phyloP scores from a whole-genome alignment of 129 eudicot genomes.

The Ambrosia artemisiifolia region DNA sequence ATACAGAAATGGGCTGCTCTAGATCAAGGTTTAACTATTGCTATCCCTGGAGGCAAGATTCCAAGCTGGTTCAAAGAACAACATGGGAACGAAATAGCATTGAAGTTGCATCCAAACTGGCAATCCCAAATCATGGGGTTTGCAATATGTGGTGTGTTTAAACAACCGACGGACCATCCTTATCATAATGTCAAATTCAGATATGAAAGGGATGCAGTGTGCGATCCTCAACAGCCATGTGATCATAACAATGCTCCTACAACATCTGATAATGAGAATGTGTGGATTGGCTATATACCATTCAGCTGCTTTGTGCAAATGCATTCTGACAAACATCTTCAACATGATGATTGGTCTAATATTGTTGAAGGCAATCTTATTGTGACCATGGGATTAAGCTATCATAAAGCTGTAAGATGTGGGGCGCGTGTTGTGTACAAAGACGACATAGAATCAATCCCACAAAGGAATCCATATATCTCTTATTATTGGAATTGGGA shows the following conservation, averaged over 20 bases:
- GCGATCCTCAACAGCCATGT: neutral
- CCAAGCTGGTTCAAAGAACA: conserved; percentile 16
- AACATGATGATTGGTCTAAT: neutral
- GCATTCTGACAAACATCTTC: neutral
- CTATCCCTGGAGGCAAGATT: conserved; percentile 3
- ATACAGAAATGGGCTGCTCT: conserved; percentile 7
- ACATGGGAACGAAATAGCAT: neutral
- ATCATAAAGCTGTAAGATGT: neutral
- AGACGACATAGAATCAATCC: neutral
- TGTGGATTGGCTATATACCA: conserved; percentile 16
- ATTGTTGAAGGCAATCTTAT: neutral
- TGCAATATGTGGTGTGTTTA: neutral
- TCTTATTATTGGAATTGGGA: neutral
- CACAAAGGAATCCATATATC: neutral
- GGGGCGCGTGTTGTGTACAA: neutral
- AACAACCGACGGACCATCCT: too few species aligned
- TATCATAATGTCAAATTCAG: neutral
- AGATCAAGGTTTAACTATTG: neutral
- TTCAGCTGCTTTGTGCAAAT: neutral
- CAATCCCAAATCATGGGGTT: neutral
- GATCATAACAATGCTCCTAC: neutral
- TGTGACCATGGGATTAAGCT: neutral
- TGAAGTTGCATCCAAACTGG: neutral
- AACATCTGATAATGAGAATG: neutral
- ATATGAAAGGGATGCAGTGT: neutral